phyloP scores from a whole-genome alignment of 768 basidiomycete genomes.

The Pulveroboletus sp. region DNA sequence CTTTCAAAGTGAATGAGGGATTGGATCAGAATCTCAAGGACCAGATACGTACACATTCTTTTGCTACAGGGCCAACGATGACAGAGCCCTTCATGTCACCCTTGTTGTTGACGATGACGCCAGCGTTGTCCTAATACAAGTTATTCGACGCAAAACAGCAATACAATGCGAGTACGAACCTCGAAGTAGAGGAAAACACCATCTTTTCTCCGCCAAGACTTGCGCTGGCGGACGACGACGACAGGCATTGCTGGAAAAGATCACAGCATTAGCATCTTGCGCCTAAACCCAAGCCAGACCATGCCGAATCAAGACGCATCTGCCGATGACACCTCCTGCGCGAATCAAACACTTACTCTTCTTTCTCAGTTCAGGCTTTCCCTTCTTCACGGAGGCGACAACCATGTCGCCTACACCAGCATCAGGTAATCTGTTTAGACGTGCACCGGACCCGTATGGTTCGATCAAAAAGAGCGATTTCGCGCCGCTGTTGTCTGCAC shows the following conservation, averaged over 20 bases:
- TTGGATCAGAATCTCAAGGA: background rate
- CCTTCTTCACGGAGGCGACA: conserved; percentile 98
- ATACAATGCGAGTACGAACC: conserved; percentile 37
- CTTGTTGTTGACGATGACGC: conserved; percentile 97
- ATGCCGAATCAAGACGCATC: too few relatives aligned
- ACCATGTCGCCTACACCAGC: conserved; percentile 95
- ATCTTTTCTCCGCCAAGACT: conserved; percentile 96
- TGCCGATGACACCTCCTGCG: background rate
- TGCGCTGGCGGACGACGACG: conserved; percentile 96
- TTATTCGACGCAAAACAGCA: background rate
- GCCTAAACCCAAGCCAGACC: background rate
- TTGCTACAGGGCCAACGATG: conserved; percentile 96
- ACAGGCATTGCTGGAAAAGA: conserved; percentile 82
- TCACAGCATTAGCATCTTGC: conserved; percentile 5
- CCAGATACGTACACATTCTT: conserved; percentile 84
- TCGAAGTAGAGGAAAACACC: conserved; percentile 99
- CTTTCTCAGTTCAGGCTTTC: conserved; percentile 99
- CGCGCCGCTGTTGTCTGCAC: conserved; percentile 99
- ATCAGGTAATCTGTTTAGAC: conserved; percentile 95
- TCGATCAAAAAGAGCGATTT: conserved; percentile 95
- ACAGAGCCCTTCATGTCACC: conserved; percentile 99
- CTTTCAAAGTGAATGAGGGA: background rate
- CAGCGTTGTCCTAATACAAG: conserved; percentile 77
- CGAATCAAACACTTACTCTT: conserved; percentile 69
- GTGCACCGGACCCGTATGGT: conserved; percentile 93